Evolutionary conservation across 1,284 basidiomycete species (phyloP).

Genomic region (Pseudozyma sp.): DNA sequence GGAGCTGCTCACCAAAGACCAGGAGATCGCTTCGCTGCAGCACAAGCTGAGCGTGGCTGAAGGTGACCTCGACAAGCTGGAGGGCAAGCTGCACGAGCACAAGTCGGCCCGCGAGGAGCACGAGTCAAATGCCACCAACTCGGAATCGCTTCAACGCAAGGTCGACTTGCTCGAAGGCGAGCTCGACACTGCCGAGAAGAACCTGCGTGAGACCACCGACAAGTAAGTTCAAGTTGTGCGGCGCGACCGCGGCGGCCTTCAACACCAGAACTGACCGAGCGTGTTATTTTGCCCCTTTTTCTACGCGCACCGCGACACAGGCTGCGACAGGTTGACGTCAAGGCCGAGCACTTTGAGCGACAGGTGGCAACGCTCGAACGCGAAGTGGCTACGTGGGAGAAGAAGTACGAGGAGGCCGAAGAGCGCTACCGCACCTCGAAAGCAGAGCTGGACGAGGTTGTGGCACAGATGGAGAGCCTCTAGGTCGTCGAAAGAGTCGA

Average conservation of each 20-base stretch:
- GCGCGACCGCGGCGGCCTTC: not conserved
- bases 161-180: constrained; percentile 93
- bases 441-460: constrained; percentile 88
- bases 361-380: constrained; percentile 87
- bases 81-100: constrained; percentile 78
- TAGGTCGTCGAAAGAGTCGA: constrained; percentile 66
- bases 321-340: constrained; percentile 95
- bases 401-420: constrained; percentile 88
- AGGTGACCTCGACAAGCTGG: constrained; percentile 79
- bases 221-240: constrained; percentile 76
- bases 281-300: not conserved
- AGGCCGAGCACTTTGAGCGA: constrained; percentile 98
- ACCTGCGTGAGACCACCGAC: constrained; percentile 94
- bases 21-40: constrained; percentile 85
- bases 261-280: constrained; percentile 6
- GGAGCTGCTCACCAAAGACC: constrained; percentile 83
- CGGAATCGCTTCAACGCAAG: constrained; percentile 84
- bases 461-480: constrained; percentile 82
- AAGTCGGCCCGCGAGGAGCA: constrained; percentile 80
- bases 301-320: constrained; percentile 71
- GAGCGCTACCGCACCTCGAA: constrained; percentile 82
- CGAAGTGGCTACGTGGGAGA: constrained; percentile 93
- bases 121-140: constrained; percentile 79
- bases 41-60: constrained; percentile 82
- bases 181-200: constrained; percentile 94